Evolutionary conservation across 208 protist species (phyloP), one percentile per base, ranked within the genome.

Genomic region (Leptomonas seymouri): DNA sequence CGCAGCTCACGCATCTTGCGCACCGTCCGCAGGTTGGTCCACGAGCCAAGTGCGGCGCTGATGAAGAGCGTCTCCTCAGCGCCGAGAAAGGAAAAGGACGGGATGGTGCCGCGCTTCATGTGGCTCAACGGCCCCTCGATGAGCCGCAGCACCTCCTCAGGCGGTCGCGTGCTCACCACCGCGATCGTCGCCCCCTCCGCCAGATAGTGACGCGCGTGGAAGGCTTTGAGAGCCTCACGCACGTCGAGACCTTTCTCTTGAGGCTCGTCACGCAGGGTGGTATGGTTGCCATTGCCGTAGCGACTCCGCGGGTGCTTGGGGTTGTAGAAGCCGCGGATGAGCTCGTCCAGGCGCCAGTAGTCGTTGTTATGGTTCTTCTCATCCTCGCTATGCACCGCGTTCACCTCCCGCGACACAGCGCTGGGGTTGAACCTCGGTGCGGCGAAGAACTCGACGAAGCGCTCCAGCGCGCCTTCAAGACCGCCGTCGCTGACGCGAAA

Each of bases 401-500:
- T 76, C 25, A 98, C 74, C 81, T 98, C 97, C 5, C 97, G 87
- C 36, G 76, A 74, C 21, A 95, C 76, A 8, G 86, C 83, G 51
- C 75, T 78, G 8, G 76, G 55, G 31, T 88, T 93, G 66, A 98
- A 97, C 34, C 81, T 88, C 23, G 97, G 97, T 7, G 84, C 60
- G 48, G 96, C 86, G 69, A 98, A 98, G 67, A 98, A 98, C 70
- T 97, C 86, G 31, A 97, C 68, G 63, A 98, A 98, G 9, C 90
- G 85, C 54, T 98, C 91, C n/a, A 98, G 79, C 1, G 85, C 92
- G 12, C 85, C 91, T 41, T 90, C 71, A 20, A 98, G 75, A 12
- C 78, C 75, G 42, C 71, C 82, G 25, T 85, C 58, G 45, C 73
- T 80, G 20, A 98, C 80, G 27, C 77, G 79, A 59, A 98, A 98